A percentile compares a stretch with the other conserved stretches of the same genome.
Conservation (phyloP, 2,329 filamentous ascomycete genomes). For the Hymenoscyphus linearis region DNA sequence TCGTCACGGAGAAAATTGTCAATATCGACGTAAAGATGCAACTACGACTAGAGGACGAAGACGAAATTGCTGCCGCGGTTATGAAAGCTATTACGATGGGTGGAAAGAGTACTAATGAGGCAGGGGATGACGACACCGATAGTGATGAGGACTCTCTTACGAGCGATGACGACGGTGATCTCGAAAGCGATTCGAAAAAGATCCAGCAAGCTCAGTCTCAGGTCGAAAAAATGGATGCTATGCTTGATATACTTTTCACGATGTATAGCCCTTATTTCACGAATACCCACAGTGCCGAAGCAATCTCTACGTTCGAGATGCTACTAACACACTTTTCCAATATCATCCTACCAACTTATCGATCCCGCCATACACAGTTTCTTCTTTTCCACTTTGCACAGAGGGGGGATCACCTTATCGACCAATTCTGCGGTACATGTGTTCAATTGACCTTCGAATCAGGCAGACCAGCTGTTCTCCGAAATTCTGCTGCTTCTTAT, state of each 20-base stretch:
- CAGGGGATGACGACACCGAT: constrained; percentile 42
- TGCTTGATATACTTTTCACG: constrained; percentile 81
- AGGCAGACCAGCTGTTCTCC: constrained; percentile 61
- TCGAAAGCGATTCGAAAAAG: constrained; percentile 56
- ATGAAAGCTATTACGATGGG: constrained; percentile 46
- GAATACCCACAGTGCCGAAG: constrained; percentile 57
- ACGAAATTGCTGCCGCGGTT: constrained; percentile 74
- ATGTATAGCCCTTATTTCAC: constrained; percentile 72
- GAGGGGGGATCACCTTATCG: constrained; percentile 68
- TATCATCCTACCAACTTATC: constrained; percentile 85
- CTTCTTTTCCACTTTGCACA: constrained; percentile 95
- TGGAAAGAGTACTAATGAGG: constrained; percentile 45
- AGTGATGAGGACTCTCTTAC: constrained; percentile 70
- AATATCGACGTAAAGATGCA: constrained; percentile 96
- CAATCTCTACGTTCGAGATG: constrained; percentile 69
- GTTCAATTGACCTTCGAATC: constrained; percentile 64
- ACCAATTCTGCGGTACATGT: constrained; percentile 76
- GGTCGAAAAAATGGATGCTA: constrained; percentile 84
- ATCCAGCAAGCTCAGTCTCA: constrained; percentile 73
- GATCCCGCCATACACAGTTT: constrained; percentile 91
- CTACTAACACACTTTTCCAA: constrained; percentile 81
- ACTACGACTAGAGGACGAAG: constrained; percentile 88
- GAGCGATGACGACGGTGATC: constrained; percentile 63
- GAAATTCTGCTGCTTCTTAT: constrained; percentile 85
- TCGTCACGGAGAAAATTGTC: constrained; percentile 81